A percentile compares a stretch with the other conserved stretches of the same genome.
Evolutionary conservation across 2,329 filamentous ascomycete species (phyloP).

Genomic region (Sporothrix mexicana): DNA sequence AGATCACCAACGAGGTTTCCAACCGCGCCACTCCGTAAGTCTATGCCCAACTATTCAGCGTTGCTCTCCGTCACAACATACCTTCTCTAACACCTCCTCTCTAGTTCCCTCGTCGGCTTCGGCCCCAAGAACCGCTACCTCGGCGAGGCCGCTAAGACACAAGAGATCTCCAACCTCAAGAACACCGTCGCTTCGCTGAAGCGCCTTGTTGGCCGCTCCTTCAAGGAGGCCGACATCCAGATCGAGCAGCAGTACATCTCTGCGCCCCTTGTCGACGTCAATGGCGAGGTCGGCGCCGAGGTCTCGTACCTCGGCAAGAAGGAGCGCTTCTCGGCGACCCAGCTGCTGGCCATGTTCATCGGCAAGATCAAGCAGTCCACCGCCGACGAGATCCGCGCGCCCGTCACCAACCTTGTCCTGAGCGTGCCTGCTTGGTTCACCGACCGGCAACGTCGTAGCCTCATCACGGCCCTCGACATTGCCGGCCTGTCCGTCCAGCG

Average conservation of each 20-base stretch:
- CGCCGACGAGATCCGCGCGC: constrained; percentile 83
- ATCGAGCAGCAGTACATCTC: constrained; percentile 92
- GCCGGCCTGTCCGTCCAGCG: constrained; percentile 90
- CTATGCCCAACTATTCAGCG: constrained; percentile 26
- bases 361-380: constrained; percentile 93
- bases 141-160: constrained; percentile 94
- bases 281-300: constrained; percentile 94
- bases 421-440: constrained; percentile 98
- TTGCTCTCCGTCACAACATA: neutral
- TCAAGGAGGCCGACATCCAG: constrained; percentile 89
- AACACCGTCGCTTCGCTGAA: constrained; percentile 95
- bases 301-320: constrained; percentile 93
- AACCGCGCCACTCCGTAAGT: constrained; percentile 98
- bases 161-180: constrained; percentile 99
- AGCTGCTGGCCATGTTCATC: constrained; percentile 93
- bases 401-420: constrained; percentile 91
- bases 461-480: constrained; percentile 92
- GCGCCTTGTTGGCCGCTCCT: constrained; percentile 84
- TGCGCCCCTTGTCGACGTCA: constrained; percentile 82
- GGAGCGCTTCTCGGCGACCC: constrained; percentile 91
- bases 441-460: constrained; percentile 84
- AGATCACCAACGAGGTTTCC: constrained; percentile 99
- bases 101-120: constrained; percentile 80
- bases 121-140: constrained; percentile 92
- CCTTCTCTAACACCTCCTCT: neutral